phyloP scores from a whole-genome alignment of 2,329 filamentous ascomycete species.

The Alternaria ventricosa region DNA sequence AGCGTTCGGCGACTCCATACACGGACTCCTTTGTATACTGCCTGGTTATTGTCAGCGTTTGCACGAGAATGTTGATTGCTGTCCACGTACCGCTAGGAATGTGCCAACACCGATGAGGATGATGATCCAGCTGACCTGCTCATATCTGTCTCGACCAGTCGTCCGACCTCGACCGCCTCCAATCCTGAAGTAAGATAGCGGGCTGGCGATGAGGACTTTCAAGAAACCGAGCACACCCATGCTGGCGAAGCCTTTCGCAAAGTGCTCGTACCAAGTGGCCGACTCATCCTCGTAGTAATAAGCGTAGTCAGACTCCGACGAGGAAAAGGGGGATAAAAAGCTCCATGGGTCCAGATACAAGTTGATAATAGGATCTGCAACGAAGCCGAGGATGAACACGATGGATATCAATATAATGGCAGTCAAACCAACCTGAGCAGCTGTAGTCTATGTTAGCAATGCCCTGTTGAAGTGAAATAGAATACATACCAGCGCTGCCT shows the following conservation, averaged over 20 bases:
- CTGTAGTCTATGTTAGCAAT: slow-evolving; percentile 26
- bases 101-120: slow-evolving; percentile 81
- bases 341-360: slow-evolving; percentile 78
- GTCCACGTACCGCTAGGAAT: slow-evolving; percentile 72
- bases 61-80: not conserved
- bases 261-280: slow-evolving; percentile 79
- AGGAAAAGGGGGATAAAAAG: slow-evolving; percentile 47
- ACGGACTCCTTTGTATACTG: slow-evolving; percentile 82
- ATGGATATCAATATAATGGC: slow-evolving; percentile 71
- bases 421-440: slow-evolving; percentile 74
- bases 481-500: slow-evolving; percentile 52
- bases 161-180: slow-evolving; percentile 65
- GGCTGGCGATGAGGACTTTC: slow-evolving; percentile 76
- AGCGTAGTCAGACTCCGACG: slow-evolving; percentile 25
- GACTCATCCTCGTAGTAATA: slow-evolving; percentile 45
- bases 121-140: slow-evolving; percentile 79
- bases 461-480: not conserved
- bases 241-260: slow-evolving; percentile 87
- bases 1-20: slow-evolving; percentile 75
- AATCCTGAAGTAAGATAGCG: slow-evolving; percentile 77
- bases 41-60: slow-evolving; percentile 54
- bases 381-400: slow-evolving; percentile 84
- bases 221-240: slow-evolving; percentile 85
- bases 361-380: slow-evolving; percentile 91
- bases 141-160: slow-evolving; percentile 77